Evolutionary conservation across 192 early-diverging fungal genomes (phyloP).

Genomic region (Backusella morwellensis): DNA sequence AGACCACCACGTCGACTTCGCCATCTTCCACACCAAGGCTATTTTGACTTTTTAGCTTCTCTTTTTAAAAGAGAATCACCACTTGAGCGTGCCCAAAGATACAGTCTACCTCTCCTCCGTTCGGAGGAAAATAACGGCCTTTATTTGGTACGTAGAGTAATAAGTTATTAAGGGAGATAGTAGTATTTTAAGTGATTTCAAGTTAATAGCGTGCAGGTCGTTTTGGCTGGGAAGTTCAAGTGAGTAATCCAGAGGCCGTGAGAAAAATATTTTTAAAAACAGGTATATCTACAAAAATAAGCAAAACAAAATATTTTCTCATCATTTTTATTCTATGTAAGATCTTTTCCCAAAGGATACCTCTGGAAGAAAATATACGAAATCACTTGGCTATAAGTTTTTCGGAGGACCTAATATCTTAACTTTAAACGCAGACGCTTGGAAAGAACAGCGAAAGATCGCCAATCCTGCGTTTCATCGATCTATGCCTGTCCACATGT

Average conservation of each 20-base stretch:
- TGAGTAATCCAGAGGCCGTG: not conserved
- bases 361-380: not conserved
- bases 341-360: conserved; percentile 18
- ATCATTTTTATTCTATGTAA: not conserved
- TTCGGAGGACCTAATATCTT: conserved; percentile 6
- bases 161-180: not conserved
- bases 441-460: conserved; percentile 11
- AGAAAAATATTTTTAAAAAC: conserved; percentile 14
- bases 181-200: not conserved
- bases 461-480: conserved; percentile 30
- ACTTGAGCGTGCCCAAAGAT: not conserved
- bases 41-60: not conserved
- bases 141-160: not conserved
- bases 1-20: not conserved
- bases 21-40: not conserved
- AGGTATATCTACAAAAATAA: not conserved
- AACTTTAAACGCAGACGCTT: not conserved
- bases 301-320: not conserved
- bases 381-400: not conserved
- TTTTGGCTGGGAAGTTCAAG: not conserved
- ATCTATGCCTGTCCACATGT: conserved; percentile 20
- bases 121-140: not conserved
- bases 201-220: not conserved
- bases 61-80: not conserved
- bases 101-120: not conserved